phyloP scores from a whole-genome alignment of 2,329 filamentous ascomycete genomes.

The Botrytis fragariae region DNA sequence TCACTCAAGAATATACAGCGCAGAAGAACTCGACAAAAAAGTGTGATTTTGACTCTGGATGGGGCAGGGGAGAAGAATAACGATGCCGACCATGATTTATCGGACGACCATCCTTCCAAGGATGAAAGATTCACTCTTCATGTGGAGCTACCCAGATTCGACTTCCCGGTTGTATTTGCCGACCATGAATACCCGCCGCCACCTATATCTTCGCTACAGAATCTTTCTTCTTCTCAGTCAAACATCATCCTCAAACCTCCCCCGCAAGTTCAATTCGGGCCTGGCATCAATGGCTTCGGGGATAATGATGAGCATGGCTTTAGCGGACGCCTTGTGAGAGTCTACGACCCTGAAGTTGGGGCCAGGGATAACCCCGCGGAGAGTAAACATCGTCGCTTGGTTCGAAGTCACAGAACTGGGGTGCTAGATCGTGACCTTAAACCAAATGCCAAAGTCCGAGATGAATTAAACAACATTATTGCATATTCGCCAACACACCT shows the following conservation, averaged over 20 bases:
- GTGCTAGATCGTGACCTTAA: slow-evolving; percentile 93
- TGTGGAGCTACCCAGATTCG: slow-evolving; percentile 89
- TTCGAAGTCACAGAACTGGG: slow-evolving; percentile 87
- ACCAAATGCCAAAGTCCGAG: slow-evolving; percentile 91
- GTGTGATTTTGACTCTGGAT: slow-evolving; percentile 39
- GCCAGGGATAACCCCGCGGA: slow-evolving; percentile 90
- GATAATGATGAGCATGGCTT: slow-evolving; percentile 47
- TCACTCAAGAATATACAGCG: slow-evolving; percentile 58
- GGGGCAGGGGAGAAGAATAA: slow-evolving; percentile 32
- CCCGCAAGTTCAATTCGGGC: slow-evolving; percentile 85
- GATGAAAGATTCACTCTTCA: slow-evolving; percentile 76
- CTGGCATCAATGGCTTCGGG: slow-evolving; percentile 74
- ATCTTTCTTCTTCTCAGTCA: slow-evolving; percentile 60
- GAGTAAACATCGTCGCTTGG: slow-evolving; percentile 87
- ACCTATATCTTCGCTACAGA: slow-evolving; percentile 72
- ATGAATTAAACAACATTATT: slow-evolving; percentile 88
- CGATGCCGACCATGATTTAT: slow-evolving; percentile 43
- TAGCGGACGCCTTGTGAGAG: slow-evolving; percentile 67
- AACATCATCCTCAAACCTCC: slow-evolving; percentile 74
- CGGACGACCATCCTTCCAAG: slow-evolving; percentile 36
- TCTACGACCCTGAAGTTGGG: slow-evolving; percentile 92
- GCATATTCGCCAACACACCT: slow-evolving; percentile 89
- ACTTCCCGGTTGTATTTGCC: slow-evolving; percentile 92
- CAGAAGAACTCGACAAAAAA: slow-evolving; percentile 40
- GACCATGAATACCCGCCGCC: slow-evolving; percentile 90